Percentiles rank a stretch among this genome's conserved stretches.
Conservation (phyloP, 495 filamentous ascomycete genomes). For the Hypoxylon fragiforme region DNA sequence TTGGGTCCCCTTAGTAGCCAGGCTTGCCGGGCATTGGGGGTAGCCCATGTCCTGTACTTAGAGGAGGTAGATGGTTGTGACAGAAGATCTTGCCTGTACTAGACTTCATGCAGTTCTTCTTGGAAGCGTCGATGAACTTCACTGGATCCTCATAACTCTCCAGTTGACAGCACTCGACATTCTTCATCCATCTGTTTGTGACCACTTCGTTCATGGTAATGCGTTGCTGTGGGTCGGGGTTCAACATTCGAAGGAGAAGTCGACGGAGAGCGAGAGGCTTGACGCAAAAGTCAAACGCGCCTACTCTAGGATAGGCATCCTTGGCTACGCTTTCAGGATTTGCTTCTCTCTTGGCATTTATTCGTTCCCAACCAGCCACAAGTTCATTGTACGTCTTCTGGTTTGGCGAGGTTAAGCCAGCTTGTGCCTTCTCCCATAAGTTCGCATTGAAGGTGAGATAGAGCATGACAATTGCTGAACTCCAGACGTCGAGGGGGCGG, state of each 20-base stretch:
- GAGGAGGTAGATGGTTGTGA: slow-evolving; percentile 53
- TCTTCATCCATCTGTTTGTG: slow-evolving; percentile 64
- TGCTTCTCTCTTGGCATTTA: slow-evolving; percentile 55
- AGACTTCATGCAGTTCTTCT: slow-evolving; percentile 48
- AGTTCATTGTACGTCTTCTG: slow-evolving; percentile 58
- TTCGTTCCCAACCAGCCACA: slow-evolving; percentile 64
- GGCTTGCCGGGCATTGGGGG: slow-evolving; percentile 53
- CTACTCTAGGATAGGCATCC: slow-evolving; percentile 54
- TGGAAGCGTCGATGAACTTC: slow-evolving; percentile 54
- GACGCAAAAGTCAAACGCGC: slow-evolving; percentile 52
- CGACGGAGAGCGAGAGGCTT: slow-evolving; percentile 60
- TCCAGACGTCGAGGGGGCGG: slow-evolving; percentile 76
- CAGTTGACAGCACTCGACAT: slow-evolving; percentile 71
- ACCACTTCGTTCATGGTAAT: slow-evolving; percentile 65
- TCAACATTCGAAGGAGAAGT: slow-evolving; percentile 73
- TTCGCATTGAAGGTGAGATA: slow-evolving; percentile 65
- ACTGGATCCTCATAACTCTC: slow-evolving; percentile 61
- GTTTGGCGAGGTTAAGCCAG: slow-evolving; percentile 36
- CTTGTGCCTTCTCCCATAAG: slow-evolving; percentile 64
- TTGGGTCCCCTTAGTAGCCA: slow-evolving; percentile 41
- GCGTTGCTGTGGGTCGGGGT: slow-evolving; percentile 68
- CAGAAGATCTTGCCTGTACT: slow-evolving; percentile 49
- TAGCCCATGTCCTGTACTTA: slow-evolving; percentile 46
- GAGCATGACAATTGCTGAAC: slow-evolving; percentile 72
- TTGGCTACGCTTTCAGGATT: slow-evolving; percentile 47